phyloP scores from a whole-genome alignment of 202 grass and related monocot genomes.

The Eragrostis tef region DNA sequence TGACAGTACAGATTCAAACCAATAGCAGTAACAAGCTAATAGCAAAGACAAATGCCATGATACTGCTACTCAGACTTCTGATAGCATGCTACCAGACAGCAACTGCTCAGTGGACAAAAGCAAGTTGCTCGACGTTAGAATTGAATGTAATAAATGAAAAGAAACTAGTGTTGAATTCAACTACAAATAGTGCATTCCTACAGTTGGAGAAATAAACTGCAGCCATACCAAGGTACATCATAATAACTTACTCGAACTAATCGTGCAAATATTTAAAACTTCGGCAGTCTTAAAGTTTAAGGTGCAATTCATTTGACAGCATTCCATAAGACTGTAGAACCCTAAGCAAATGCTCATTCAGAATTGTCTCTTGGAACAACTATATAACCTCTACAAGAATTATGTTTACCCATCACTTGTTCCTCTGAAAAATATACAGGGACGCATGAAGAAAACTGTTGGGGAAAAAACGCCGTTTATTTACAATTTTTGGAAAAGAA shows the following conservation, averaged over 20 bases:
- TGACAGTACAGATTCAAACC: neutral
- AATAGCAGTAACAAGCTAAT: neutral
- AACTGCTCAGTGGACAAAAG: slow-evolving; percentile 13
- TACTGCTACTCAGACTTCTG: slow-evolving; percentile 6
- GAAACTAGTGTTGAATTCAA: slow-evolving; percentile 16
- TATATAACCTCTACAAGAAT: neutral
- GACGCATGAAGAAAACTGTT: neutral
- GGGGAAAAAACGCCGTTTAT: neutral
- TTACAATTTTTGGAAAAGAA: neutral
- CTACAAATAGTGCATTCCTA: neutral
- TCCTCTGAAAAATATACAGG: neutral
- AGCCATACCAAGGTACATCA: neutral
- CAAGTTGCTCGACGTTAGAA: neutral
- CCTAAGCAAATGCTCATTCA: neutral
- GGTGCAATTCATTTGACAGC: neutral
- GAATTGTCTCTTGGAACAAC: too few relatives aligned
- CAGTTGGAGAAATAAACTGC: neutral
- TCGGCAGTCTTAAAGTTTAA: neutral
- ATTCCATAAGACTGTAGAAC: neutral
- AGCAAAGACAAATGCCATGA: neutral
- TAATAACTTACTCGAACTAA: neutral
- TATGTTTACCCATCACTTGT: neutral
- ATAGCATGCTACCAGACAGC: slow-evolving; percentile 10
- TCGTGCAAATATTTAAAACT: neutral
- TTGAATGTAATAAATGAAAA: neutral